These are phyloP conservation scores for Chondrus crispus DNA, from an alignment of 23 red algal species.

Conservation along the genomic window DNA sequence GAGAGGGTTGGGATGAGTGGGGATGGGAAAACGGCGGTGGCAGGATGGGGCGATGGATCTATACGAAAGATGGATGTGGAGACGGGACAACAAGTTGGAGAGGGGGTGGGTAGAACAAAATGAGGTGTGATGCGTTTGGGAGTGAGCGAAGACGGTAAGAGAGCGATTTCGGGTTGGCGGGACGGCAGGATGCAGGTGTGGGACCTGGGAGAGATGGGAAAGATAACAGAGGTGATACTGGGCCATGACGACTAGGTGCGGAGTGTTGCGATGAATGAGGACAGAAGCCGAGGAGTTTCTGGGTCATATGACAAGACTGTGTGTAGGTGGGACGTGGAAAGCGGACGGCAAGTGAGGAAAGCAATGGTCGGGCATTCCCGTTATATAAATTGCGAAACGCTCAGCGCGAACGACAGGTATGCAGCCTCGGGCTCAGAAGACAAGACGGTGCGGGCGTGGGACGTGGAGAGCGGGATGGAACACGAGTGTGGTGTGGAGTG, in stretches of 20 bases:
- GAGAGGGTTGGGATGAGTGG: too few species aligned
- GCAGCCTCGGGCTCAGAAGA: background rate
- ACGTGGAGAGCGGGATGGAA: background rate
- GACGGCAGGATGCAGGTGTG: too few species aligned
- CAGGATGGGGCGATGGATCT: too few species aligned
- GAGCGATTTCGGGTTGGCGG: too few species aligned
- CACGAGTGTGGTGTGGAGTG: background rate
- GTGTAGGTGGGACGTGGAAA: background rate
- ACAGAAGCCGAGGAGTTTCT: background rate
- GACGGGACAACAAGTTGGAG: too few species aligned
- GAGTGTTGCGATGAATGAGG: background rate
- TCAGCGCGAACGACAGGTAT: background rate
- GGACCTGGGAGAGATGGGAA: too few species aligned
- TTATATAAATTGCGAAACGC: background rate
- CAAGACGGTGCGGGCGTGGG: background rate
- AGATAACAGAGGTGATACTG: too few species aligned
- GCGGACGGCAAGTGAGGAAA: background rate
- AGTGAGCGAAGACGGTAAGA: too few species aligned
- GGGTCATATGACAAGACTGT: background rate
- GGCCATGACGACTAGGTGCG: background rate
- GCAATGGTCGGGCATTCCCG: background rate
- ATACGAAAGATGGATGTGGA: too few species aligned
- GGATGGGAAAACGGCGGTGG: too few species aligned
- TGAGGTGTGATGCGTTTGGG: too few species aligned
- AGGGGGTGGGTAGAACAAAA: too few species aligned